Evolutionary conservation across 2,329 filamentous ascomycete genomes (phyloP).

Genomic region (Stachybotrys echinatus): DNA sequence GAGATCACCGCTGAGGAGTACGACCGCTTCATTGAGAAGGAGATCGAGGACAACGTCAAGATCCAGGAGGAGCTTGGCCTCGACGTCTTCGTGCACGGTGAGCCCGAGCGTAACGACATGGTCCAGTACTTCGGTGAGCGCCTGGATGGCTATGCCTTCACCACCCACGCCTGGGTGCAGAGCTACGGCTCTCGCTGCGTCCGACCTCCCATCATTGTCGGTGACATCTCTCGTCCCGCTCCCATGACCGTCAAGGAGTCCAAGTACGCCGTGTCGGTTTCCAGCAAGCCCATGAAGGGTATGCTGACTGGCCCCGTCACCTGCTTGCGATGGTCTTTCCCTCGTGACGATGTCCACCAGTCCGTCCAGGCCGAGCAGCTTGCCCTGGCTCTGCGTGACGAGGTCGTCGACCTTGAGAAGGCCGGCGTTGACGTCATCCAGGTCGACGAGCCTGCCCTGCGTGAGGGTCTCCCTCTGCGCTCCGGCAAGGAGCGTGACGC

Average conservation of each 20-base stretch:
- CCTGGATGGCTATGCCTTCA: slow-evolving; percentile 95
- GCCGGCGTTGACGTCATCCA: slow-evolving; percentile 97
- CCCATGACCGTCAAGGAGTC: slow-evolving; percentile 99
- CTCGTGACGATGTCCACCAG: slow-evolving; percentile 98
- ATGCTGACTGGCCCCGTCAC: slow-evolving; percentile 99
- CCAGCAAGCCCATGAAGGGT: slow-evolving; percentile 99
- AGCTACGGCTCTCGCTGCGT: slow-evolving; percentile 98
- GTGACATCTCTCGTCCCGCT: slow-evolving; percentile 93
- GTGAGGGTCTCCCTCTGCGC: slow-evolving; percentile 97
- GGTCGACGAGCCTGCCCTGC: slow-evolving; percentile 97
- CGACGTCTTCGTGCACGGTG: slow-evolving; percentile 95
- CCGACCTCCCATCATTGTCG: slow-evolving; percentile 95
- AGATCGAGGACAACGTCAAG: slow-evolving; percentile 92
- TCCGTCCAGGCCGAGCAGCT: slow-evolving; percentile 98
- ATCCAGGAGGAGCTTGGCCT: slow-evolving; percentile 97
- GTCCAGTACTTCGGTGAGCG: slow-evolving; percentile 99
- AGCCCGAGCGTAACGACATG: slow-evolving; percentile 99
- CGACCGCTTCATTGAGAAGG: slow-evolving; percentile 98
- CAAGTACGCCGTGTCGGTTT: slow-evolving; percentile 94
- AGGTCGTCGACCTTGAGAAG: slow-evolving; percentile 96
- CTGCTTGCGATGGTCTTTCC: slow-evolving; percentile 99
- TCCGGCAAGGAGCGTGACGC: slow-evolving; percentile 89
- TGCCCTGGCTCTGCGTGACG: slow-evolving; percentile 94
- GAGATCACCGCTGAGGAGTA: slow-evolving; percentile 91
- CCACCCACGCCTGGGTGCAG: slow-evolving; percentile 98